Conservation (phyloP, 2,329 filamentous ascomycete species). For the Pezicula rhizophila region DNA sequence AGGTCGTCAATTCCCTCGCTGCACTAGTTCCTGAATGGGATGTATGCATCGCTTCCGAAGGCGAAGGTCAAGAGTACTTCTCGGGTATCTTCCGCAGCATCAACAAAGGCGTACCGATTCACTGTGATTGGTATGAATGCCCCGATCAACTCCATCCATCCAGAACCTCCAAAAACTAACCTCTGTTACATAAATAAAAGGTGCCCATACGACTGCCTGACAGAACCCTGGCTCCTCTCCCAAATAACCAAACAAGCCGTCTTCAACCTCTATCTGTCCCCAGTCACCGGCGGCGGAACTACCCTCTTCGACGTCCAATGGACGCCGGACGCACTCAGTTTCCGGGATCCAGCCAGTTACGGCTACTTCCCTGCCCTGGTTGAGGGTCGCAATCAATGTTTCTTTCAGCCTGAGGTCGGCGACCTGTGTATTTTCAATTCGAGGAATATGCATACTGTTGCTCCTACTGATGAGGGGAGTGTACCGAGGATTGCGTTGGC, state of each 20-base stretch:
- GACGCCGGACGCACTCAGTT: conserved; percentile 3
- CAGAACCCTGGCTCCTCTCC: conserved; percentile 7
- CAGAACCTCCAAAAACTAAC: too few species aligned
- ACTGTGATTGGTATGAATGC: conserved; percentile 2
- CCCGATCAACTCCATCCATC: too few species aligned
- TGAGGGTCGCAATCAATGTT: too few species aligned
- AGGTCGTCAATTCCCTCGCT: conserved; percentile 1
- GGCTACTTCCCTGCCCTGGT: not conserved
- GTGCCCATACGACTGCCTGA: conserved; percentile 6
- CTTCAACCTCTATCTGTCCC: conserved; percentile 7
- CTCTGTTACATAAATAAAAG: too few species aligned
- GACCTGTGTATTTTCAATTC: too few species aligned
- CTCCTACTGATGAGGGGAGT: too few species aligned
- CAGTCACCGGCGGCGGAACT: conserved; percentile 2
- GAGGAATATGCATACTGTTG: too few species aligned
- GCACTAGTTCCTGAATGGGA: conserved; percentile 6
- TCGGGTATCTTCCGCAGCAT: conserved; percentile 6
- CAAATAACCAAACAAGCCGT: conserved; percentile 5
- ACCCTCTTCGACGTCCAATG: conserved; percentile 5
- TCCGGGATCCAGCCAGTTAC: conserved; percentile 3
- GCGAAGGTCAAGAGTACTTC: conserved; percentile 2
- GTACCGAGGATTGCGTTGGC: too few species aligned
- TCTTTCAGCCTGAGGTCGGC: too few species aligned
- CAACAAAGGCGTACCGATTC: conserved; percentile 3
- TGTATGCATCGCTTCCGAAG: conserved; percentile 4